Percentiles rank a stretch among this genome's conserved stretches.
Conservation (phyloP, 345 rosid species). For the Populus davidiana region DNA sequence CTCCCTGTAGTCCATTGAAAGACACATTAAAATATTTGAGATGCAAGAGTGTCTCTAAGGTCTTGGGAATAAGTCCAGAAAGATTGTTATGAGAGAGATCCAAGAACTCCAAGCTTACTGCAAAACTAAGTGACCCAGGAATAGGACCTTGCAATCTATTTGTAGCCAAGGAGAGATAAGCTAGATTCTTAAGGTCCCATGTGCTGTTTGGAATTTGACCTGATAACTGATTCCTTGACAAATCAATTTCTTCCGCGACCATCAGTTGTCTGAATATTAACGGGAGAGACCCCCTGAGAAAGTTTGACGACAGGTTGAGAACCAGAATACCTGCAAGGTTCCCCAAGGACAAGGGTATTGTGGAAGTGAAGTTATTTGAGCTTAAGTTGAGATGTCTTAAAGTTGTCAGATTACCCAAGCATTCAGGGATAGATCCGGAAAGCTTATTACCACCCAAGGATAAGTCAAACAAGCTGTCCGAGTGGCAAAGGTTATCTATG, state of each 20-base stretch:
- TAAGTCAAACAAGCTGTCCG: not conserved
- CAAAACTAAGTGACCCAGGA: no score
- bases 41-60: no score
- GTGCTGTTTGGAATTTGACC: not conserved
- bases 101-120: no score
- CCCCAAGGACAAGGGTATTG: not conserved
- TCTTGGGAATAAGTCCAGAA: no score
- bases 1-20: no score
- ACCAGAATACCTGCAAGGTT: not conserved
- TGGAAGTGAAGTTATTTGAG: not conserved
- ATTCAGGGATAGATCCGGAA: constrained; percentile 1
- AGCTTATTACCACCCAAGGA: not conserved
- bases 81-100: no score
- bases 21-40: no score
- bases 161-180: no score
- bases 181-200: no score
- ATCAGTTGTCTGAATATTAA: not conserved
- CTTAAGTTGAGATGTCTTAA: not conserved
- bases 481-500: not conserved
- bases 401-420: not conserved
- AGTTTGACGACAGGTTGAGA: not conserved
- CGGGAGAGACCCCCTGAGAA: not conserved
- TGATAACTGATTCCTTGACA: not conserved
- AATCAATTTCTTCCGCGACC: not conserved
- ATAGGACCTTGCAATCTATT: no score